phyloP scores from a whole-genome alignment of 306 rosid species.

The Hippophae tibetana region DNA sequence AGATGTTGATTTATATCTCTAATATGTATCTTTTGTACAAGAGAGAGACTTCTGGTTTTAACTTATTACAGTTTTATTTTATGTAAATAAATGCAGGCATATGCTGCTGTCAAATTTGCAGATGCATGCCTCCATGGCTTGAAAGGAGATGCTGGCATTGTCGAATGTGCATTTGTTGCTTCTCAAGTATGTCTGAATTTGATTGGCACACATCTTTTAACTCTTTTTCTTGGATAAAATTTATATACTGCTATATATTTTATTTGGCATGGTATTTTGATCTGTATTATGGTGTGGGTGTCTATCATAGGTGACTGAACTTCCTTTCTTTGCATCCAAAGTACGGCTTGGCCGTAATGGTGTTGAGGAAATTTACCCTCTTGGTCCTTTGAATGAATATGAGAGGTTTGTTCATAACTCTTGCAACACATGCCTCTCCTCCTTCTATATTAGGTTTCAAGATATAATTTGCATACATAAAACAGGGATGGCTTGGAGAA shows the following conservation, averaged over 20 bases:
- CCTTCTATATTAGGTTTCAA: not conserved
- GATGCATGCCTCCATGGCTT: slow-evolving; percentile 65
- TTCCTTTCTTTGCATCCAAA: slow-evolving; percentile 82
- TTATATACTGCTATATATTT: not conserved
- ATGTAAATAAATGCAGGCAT: slow-evolving; percentile 45
- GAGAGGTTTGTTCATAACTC: slow-evolving; percentile 48
- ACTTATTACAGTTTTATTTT: not conserved
- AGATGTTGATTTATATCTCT: slow-evolving; percentile 2
- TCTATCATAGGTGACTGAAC: slow-evolving; percentile 67
- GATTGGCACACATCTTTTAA: slow-evolving; percentile 1
- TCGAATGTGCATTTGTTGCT: slow-evolving; percentile 76
- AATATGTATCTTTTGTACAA: not conserved
- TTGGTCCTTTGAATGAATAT: slow-evolving; percentile 76
- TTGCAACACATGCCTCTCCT: not conserved
- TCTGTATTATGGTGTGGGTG: slow-evolving; percentile 8
- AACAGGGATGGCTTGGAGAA: slow-evolving; percentile 69
- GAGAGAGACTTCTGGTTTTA: not conserved
- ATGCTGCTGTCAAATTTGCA: slow-evolving; percentile 87
- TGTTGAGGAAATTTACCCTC: slow-evolving; percentile 62
- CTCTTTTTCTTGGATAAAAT: not conserved
- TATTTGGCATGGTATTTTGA: not conserved
- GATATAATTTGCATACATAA: not conserved
- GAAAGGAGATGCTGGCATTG: slow-evolving; percentile 69
- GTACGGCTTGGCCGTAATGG: slow-evolving; percentile 79
- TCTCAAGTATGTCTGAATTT: slow-evolving; percentile 40